Percentiles rank a stretch among this genome's conserved stretches.
These are phyloP conservation scores for Capsella bursapastoris DNA, from an alignment of 345 rosid species.

Conservation along the genomic window DNA sequence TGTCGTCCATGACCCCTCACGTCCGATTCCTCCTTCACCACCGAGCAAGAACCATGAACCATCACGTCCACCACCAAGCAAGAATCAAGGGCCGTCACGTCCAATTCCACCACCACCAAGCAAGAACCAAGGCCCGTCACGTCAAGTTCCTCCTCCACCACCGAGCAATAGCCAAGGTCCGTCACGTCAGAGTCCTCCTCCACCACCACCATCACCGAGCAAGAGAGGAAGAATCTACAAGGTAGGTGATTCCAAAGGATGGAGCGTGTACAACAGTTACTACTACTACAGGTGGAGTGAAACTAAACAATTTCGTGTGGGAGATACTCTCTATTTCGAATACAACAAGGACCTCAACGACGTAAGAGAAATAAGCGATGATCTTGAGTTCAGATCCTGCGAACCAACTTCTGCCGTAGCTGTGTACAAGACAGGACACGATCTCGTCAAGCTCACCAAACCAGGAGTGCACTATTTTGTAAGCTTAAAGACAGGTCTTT, in stretches of 20 bases:
- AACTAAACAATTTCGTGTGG: not conserved
- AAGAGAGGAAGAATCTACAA: not conserved
- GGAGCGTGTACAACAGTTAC: not conserved
- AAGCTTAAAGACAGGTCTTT: not conserved
- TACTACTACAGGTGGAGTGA: not conserved
- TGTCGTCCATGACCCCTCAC: not conserved
- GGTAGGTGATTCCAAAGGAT: not conserved
- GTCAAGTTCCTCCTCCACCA: not conserved
- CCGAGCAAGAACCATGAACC: not conserved
- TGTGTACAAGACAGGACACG: not conserved
- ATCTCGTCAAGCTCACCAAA: not conserved
- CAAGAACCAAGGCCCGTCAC: not conserved
- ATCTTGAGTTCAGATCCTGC: not conserved
- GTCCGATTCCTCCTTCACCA: not conserved
- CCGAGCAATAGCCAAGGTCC: not conserved
- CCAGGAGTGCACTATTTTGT: constrained; percentile 1
- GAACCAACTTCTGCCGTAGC: not conserved
- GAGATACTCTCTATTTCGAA: not conserved
- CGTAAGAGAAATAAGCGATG: not conserved
- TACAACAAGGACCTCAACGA: not conserved
- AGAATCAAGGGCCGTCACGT: not conserved
- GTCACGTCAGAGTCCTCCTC: not conserved
- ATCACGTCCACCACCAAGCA: not conserved
- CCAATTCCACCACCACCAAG: not conserved
- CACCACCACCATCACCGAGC: not conserved